Base-by-base conservation (phyloP, 2,329 filamentous ascomycete genomes). In the Apiospora marii region DNA sequence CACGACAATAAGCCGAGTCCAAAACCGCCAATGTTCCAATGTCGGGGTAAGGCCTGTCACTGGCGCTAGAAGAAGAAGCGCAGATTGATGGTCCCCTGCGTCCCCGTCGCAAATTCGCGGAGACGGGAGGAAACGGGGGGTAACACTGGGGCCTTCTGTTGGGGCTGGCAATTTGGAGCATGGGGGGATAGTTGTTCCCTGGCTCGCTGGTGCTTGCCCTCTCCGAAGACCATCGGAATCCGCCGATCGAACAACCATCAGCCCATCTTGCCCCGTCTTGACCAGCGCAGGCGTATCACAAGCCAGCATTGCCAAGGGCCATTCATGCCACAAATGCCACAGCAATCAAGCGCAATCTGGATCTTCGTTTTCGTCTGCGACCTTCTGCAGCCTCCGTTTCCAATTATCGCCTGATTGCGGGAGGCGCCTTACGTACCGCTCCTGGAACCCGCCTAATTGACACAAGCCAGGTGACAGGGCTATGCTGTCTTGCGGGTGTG, bases 241-340 rank as follows among this genome's bases (percentile, higher is more conserved):
- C 43, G 68, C 72, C 72, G 72, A 73, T 68, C 72, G 69, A 68
- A 70, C 69, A 30, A 71, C 69, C 49, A 73, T 73, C 72, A 73
- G 68, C 61, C 72, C 72, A 73, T 49, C 37, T 43, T 58, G 64
- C 10, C 69, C 49, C 30, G 41, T 43, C 68, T 53, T 43, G 24
- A 27, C 30, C 46, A 37, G 4, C 10, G 49, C 69, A 71, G 64
- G 30, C 58, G 58, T 49, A 48, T 43, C 49, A 70, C 53, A 68
- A 34, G 64, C 69, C 48, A 41, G 58, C 68, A 41, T 68, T 51
- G 27, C 53, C 46, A 51, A 51, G 67, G 46, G 44, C 19, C 37
- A 44, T 70, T 48, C 64, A 49, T 43, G 46, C 58, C 44, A 61
- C 51, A 30, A 48, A 43, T 37, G 24, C 58, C 44, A 68, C 51